Evolutionary conservation across 768 basidiomycete species (phyloP).

Genomic region (Saitozyma podzolica): DNA sequence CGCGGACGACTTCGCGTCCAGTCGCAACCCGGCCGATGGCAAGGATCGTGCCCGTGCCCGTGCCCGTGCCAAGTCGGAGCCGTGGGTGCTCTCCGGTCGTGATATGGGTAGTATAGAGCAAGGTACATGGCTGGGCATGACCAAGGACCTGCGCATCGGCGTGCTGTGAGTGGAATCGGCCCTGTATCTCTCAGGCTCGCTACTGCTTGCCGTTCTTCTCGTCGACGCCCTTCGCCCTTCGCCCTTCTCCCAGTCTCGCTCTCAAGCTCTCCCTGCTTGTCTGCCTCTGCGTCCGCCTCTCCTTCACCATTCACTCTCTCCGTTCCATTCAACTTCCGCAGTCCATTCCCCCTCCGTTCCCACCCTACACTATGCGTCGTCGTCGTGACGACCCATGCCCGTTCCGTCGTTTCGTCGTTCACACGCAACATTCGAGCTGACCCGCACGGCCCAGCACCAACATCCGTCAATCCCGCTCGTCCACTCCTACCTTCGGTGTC

Average conservation of each 20-base stretch:
- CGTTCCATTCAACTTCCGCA: not conserved
- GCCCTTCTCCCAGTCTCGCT: too few species aligned
- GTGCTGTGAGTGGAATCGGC: conserved; percentile 30
- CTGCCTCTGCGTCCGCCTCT: not conserved
- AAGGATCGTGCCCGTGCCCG: too few species aligned
- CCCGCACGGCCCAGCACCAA: conserved; percentile 22
- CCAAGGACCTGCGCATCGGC: conserved; percentile 34
- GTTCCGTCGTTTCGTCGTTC: too few species aligned
- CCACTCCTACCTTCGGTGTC: conserved; percentile 15
- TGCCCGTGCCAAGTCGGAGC: not conserved
- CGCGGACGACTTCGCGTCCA: too few species aligned
- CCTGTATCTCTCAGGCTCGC: not conserved
- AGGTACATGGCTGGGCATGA: conserved; percentile 54
- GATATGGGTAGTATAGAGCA: conserved; percentile 42
- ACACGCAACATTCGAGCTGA: too few species aligned
- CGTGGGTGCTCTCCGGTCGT: conserved; percentile 38
- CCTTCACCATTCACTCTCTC: not conserved
- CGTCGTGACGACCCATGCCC: too few species aligned
- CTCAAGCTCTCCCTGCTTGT: too few species aligned
- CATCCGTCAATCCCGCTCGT: conserved; percentile 20
- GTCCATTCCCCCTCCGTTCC: too few species aligned
- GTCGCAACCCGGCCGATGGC: too few species aligned
- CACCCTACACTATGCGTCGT: too few species aligned
- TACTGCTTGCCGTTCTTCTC: too few species aligned
- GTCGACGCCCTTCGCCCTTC: too few species aligned